Base-by-base conservation (phyloP, 257 asterid genomes). In the Solanum clarkiae region DNA sequence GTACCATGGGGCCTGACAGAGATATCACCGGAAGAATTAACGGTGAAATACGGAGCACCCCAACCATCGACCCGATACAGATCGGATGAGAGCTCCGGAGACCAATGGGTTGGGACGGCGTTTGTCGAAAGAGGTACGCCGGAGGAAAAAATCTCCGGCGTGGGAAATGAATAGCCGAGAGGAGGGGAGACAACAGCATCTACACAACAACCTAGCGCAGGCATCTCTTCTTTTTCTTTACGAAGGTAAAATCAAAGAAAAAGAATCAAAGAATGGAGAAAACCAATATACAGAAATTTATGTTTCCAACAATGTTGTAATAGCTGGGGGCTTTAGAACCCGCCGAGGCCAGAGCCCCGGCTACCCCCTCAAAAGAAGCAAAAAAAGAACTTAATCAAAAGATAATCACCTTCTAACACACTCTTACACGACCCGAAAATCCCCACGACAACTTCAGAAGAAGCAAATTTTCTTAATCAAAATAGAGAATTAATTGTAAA, bases 311-410 rank as follows among this genome's bases (percentile, higher is more conserved):
- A 81, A 86, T 84, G 90, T 91, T 88, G 97, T 93, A 87, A 86
- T 88, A 89, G 94, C 85, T 94, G 97, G 98, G 99, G 98, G 98
- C 95, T 95, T 95, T 94, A 85, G 85, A 90, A 96, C 96, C 97
- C 97, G 99, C 98, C 99, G 98, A 95, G 98, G 99, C 99, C 97
- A 97, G 92, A 90, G 99, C 99, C 99, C 98, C 99, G 98, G 99
- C 98, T 95, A 94, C 99, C 99, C 98, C 98, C 99, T 92, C 99
- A 96, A 95, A 96, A 90, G 98, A 92, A 91, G 99, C 94, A 91
- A 86, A 91, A 83, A 90, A 29, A 65, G 90, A 92, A 87, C 92
- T 85, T 82, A 86, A 91, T 92, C 94, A 95, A 97, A 94, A 91
- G 87, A 92, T 47, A 90, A 89, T 88, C 85, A 87, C 71, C 36